Conservation (phyloP, 768 basidiomycete species). For the Gautieria morchelliformis region DNA sequence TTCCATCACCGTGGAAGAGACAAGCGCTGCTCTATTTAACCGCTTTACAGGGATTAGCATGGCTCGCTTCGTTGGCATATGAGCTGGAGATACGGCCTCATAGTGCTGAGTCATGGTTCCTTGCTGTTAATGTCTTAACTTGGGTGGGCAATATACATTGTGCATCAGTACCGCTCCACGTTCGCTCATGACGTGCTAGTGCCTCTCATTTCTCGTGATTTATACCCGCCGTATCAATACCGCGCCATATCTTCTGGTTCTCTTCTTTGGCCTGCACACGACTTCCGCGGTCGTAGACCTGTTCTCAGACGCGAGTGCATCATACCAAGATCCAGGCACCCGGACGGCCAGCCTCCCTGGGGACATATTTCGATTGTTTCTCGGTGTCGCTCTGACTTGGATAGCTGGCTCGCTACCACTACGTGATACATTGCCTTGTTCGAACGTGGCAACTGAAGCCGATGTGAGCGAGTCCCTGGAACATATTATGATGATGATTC, state of each 20-base stretch:
- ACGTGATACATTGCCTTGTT: constrained; percentile 31
- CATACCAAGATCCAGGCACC: not conserved
- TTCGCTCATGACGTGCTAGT: not conserved
- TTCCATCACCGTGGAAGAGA: constrained; percentile 8
- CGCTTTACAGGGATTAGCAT: not conserved
- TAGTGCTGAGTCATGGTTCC: not conserved
- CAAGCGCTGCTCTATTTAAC: not conserved
- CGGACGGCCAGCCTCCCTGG: not conserved
- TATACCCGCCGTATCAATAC: not conserved
- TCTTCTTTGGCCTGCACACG: constrained; percentile 6
- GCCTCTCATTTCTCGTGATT: not conserved
- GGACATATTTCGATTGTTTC: not conserved
- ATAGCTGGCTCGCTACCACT: constrained; percentile 51
- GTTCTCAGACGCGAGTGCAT: not conserved
- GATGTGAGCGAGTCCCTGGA: constrained; percentile 30
- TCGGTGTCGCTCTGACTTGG: constrained; percentile 17
- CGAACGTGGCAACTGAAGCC: constrained; percentile 37
- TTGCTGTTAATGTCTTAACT: not conserved
- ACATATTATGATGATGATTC: not conserved
- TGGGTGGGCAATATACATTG: not conserved
- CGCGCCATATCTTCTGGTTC: constrained; percentile 3
- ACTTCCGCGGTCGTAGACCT: constrained; percentile 1
- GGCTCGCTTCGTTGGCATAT: not conserved
- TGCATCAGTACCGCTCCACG: not conserved
- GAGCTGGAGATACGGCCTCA: not conserved